Evolutionary conservation across 768 basidiomycete species (phyloP).

Genomic region (Pholiota conissans): DNA sequence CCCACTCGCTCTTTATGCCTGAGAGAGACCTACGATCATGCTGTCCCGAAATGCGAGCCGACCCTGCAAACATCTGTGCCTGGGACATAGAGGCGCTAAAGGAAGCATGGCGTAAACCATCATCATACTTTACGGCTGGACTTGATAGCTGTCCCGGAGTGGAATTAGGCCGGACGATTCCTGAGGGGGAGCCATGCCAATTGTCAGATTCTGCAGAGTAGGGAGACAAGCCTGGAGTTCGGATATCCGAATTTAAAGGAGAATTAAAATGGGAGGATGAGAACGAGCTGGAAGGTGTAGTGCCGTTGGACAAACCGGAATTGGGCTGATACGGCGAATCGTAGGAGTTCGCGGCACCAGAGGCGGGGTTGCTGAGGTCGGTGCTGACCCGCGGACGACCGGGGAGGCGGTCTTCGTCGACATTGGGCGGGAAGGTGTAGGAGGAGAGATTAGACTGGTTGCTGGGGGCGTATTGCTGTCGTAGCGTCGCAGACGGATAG

Average conservation of each 20-base stretch:
- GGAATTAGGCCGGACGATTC: constrained; percentile 68
- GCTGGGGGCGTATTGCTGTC: constrained; percentile 47
- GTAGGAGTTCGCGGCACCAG: constrained; percentile 24
- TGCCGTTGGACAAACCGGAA: constrained; percentile 49
- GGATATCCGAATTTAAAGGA: constrained; percentile 45
- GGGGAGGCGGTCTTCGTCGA: constrained; percentile 40
- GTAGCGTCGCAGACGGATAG: constrained; percentile 49
- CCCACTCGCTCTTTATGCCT: constrained; percentile 72
- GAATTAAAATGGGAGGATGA: constrained; percentile 48
- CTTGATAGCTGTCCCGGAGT: constrained; percentile 60
- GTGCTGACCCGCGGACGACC: constrained; percentile 51
- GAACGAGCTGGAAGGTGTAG: constrained; percentile 51
- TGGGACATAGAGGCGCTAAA: constrained; percentile 59
- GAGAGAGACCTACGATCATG: constrained; percentile 58
- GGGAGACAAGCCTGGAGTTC: constrained; percentile 43
- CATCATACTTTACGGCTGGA: constrained; percentile 67
- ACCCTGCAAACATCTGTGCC: constrained; percentile 63
- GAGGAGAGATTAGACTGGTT: constrained; percentile 41
- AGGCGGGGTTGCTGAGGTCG: constrained; percentile 30
- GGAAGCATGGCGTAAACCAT: constrained; percentile 66
- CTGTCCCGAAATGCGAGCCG: constrained; percentile 72
- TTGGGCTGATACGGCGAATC: constrained; percentile 50
- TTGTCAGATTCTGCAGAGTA: constrained; percentile 47
- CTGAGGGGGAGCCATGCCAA: constrained; percentile 56
- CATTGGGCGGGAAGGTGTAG: constrained; percentile 59